Conservation (phyloP, 2,329 filamentous ascomycete species). For the Fusarium sp. region DNA sequence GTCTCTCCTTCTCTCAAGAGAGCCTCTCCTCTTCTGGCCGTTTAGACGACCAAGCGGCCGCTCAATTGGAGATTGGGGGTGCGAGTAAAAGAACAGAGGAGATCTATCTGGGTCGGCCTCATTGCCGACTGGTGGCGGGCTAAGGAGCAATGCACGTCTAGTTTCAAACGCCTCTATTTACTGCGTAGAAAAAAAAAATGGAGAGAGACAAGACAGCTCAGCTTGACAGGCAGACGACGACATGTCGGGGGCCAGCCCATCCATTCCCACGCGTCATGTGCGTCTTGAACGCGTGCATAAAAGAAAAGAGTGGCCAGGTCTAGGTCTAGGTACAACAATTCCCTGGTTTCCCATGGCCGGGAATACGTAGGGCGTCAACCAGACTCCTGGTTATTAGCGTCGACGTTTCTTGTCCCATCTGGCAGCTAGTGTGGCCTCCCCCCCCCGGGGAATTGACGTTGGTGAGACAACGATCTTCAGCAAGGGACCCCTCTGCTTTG, state of each 20-base stretch:
- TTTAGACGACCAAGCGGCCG: neutral
- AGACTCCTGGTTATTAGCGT: constrained; percentile 18
- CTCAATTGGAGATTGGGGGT: neutral
- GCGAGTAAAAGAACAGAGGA: neutral
- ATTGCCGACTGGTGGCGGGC: neutral
- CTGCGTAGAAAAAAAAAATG: neutral
- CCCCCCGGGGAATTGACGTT: constrained; percentile 10
- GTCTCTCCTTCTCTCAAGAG: neutral
- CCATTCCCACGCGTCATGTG: neutral
- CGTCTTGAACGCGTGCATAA: constrained; percentile 9
- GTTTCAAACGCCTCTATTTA: neutral
- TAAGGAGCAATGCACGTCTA: neutral
- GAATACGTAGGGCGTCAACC: constrained; percentile 20
- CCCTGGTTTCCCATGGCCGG: constrained; percentile 3
- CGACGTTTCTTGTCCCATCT: constrained; percentile 1
- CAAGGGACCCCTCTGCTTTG: constrained; percentile 15
- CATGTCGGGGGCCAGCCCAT: neutral
- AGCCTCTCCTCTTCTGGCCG: neutral
- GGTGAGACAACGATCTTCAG: constrained; percentile 33
- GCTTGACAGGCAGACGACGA: neutral
- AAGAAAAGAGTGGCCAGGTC: neutral
- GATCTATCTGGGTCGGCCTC: neutral
- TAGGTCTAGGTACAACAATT: too few species aligned
- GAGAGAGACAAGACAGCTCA: neutral
- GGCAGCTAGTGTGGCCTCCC: neutral